Base-by-base conservation (phyloP, 495 filamentous ascomycete species). In the Tuber brumale region DNA sequence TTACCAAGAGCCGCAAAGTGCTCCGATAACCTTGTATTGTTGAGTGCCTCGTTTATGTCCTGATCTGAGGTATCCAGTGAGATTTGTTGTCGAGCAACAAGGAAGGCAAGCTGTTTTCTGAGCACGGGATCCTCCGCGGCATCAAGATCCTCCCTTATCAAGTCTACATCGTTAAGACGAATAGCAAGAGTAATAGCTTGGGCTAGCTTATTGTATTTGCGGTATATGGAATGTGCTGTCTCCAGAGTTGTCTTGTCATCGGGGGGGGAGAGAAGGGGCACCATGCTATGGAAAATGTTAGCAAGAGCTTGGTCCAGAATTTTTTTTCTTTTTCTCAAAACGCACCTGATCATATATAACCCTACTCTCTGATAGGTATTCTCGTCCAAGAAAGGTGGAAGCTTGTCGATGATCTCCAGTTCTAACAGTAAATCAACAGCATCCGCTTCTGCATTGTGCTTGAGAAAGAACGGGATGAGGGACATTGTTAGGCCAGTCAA, bases 401-500 rank as follows among this genome's bases (percentile, higher is more conserved):
- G 91, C 81, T 94, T 87, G 80, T 97, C 92, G 81, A 98, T 98
- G 79, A 96, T 97, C 84, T 99, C 95, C 70, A 99, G 85, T 83
- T 99, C 96, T 84, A 92, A 95, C 87, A 98, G 89, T 76, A 99
- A 87, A 84, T 99, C 95, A 51, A 98, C 95, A 27, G 95, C 96
- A 85, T 99, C 95, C 19, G 94, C 96, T 86, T 99, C 95, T 73
- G 95, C 95, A 81, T 98, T 98, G 86, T 95, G 95, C 86, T 93
- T 93, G 70, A 99, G 87, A 85, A 98, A 98, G 80, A 97, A 93
- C 1, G 95, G 95, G 21, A 99, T 94, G 51, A 99, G 89, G 27
- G 90, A 87, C 74, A 93, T 84, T 14, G 93, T 91, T 72, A 99
- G 89, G 79, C 96, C 89, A 48, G 92, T 88, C 57, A 99, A 86